Base-by-base conservation (phyloP, 306 rosid species). In the Begonia peltatifolia region DNA sequence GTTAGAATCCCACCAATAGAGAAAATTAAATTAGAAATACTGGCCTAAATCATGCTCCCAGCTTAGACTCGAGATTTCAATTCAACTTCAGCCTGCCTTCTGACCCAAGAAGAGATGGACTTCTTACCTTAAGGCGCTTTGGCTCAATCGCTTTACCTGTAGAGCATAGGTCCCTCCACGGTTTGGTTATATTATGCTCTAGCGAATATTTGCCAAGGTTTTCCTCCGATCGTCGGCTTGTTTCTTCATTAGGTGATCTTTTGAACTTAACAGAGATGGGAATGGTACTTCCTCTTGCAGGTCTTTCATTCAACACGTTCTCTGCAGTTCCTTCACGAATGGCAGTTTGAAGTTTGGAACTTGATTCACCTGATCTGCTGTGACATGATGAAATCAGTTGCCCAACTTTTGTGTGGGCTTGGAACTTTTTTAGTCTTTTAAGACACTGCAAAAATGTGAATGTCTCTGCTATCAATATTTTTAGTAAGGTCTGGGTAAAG, bases 71-170 rank as follows among this genome's bases (percentile, higher is more conserved):
- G 55, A 38, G 38, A 12, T 44, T 10, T 87, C 84, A 77, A 61
- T 64, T 69, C 66, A 60, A 75, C 79, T 64, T 69, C 66, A 60
- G 73, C 79, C 87, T 80, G 80, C 71, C 73, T 66, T 78, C 79
- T 50, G 71, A 46, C 73, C 90, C 76, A 70, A 72, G 46, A 63
- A 55, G 74, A 52, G 92, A 72, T 35, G 86, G 84, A 65, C 82
- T 85, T 74, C 74, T 78, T 62, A 89, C 95, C 72, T 82, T 82
- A 48, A 82, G 78, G 64, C 87, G 79, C 76, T 83, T 86, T 13
- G 82, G 74, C 56, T 85, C 86, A 36, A 65, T 50, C 68, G 76
- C 94, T 25, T 30, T 30, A 6, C 38, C 9, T 9, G 56, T 18
- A 53, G 94, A 62, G 63, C 73, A 74, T 23, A 77, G 65, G 64